Evolutionary conservation across 2,329 filamentous ascomycete genomes (phyloP), one percentile per base, ranked within the genome.

Genomic region (Apiospora saccharicola): DNA sequence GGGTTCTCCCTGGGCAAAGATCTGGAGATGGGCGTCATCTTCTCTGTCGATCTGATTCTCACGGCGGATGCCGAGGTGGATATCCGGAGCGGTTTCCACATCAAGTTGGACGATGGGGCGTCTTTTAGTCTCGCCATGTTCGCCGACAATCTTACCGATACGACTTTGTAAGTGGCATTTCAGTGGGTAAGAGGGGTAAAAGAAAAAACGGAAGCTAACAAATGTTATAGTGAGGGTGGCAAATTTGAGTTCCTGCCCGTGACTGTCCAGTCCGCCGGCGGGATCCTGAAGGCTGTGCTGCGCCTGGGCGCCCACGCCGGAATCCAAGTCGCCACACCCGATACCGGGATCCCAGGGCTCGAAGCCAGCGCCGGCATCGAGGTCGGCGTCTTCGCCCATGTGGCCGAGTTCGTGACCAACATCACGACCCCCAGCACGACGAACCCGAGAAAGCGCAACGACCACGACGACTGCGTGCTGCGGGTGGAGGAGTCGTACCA

Each of bases 191-290:
- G 1, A 3, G 7, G 30, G 6, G 19, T 0, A 24, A 13, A 19
- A 10, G 10, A 30, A 19, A 10, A 19, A 41, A 64, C 37, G 34
- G 2, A 10, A 41, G 12, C 49, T 47, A 16, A 57, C 26, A 24
- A 24, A 3, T 19, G 22, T 71, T 13, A 69, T 51, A 89, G 87
- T 64, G 84, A 86, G 4, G 87, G 87, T 7, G 88, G 85, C 0
- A 78, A 83, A 19, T 90, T 90, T 72, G 87, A 90, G 71, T 89
- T 90, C 72, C 83, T 90, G 1, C 88, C 89, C 0, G 86, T 90
- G 4, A 86, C 82, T 0, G 79, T 90, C 44, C 78, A 84, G 72
- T 84, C 81, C 43, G 83, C 82, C 13, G 81, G 79, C 8, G 83
- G 83, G 0, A 75, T 84, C 0, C 78, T 90, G 13, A 83, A 81